A percentile compares a stretch with the other conserved stretches of the same genome.
These are phyloP conservation scores for Phialophora macrospora DNA, from an alignment of 2,329 filamentous ascomycete genomes.

Conservation along the genomic window DNA sequence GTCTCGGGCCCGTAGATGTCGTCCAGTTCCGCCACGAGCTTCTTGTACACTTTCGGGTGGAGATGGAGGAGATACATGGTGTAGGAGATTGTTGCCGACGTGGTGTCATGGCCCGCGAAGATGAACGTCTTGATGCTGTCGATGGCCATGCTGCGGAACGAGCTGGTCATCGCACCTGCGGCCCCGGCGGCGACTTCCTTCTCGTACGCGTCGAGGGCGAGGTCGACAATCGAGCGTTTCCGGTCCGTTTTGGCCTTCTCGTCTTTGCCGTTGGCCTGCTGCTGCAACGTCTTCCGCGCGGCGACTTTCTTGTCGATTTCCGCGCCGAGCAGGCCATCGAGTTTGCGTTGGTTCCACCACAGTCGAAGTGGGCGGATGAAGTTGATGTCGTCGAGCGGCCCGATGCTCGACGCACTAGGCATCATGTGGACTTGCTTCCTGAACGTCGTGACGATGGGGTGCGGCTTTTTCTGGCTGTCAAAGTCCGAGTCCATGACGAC, in stretches of 20 bases:
- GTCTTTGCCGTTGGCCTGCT: neutral
- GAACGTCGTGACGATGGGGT: conserved; percentile 39
- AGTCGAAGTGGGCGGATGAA: conserved; percentile 24
- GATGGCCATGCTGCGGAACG: conserved; percentile 30
- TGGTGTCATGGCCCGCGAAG: conserved; percentile 41
- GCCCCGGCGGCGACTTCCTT: conserved; percentile 23
- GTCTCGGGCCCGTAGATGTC: conserved; percentile 55
- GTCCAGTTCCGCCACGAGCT: conserved; percentile 57
- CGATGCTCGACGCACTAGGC: conserved; percentile 21
- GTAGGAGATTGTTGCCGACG: conserved; percentile 41
- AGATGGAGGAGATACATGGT: conserved; percentile 49
- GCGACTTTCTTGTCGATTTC: conserved; percentile 34
- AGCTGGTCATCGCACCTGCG: conserved; percentile 8
- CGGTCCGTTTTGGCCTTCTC: conserved; percentile 27
- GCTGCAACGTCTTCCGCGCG: conserved; percentile 4
- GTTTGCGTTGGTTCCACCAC: conserved; percentile 35
- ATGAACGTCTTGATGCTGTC: conserved; percentile 43
- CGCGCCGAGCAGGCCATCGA: conserved; percentile 31
- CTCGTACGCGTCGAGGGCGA: conserved; percentile 37
- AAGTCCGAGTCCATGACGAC: conserved; percentile 39
- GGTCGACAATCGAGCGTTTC: conserved; percentile 35
- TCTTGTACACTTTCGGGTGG: conserved; percentile 43
- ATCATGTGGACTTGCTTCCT: conserved; percentile 37
- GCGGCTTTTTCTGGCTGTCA: conserved; percentile 36
- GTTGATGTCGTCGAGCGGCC: conserved; percentile 25